A percentile compares a stretch with the other conserved stretches of the same genome.
phyloP scores from a whole-genome alignment of 306 rosid genomes.

The Dicorynia guianensis region DNA sequence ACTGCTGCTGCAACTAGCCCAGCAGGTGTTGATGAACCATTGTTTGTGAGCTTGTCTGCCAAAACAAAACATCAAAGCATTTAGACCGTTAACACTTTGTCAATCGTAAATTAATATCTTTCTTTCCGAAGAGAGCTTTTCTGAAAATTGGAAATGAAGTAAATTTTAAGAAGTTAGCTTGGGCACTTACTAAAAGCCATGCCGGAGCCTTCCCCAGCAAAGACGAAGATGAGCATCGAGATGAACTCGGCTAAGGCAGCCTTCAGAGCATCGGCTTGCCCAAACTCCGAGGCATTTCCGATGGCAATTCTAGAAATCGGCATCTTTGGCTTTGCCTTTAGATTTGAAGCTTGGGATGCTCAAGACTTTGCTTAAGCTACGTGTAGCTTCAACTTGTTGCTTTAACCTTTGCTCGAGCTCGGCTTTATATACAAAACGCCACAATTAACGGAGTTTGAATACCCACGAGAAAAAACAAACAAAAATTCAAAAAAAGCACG shows the following conservation, averaged over 20 bases:
- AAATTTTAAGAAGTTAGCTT: not conserved
- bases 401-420: not conserved
- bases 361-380: not conserved
- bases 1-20: constrained; percentile 67
- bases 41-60: constrained; percentile 61
- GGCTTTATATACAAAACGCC: constrained; percentile 42
- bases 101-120: too few species aligned
- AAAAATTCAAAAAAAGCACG: constrained; percentile 8
- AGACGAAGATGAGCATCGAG: constrained; percentile 74
- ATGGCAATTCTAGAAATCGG: constrained; percentile 62
- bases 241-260: constrained; percentile 80
- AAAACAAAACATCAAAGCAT: not conserved
- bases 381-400: not conserved
- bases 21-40: constrained; percentile 63
- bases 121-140: too few species aligned
- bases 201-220: constrained; percentile 77
- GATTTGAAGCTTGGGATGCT: constrained; percentile 1
- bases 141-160: not conserved
- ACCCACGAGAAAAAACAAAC: constrained; percentile 1
- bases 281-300: constrained; percentile 54
- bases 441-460: not conserved
- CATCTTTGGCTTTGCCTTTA: constrained; percentile 42
- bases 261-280: constrained; percentile 52
- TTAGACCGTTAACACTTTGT: not conserved
- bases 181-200: constrained; percentile 62